Percentiles rank a stretch among this genome's conserved stretches.
Conservation (phyloP, 352 stramenopile genomes). For the Hyaloperonospora arabidopsidis region DNA sequence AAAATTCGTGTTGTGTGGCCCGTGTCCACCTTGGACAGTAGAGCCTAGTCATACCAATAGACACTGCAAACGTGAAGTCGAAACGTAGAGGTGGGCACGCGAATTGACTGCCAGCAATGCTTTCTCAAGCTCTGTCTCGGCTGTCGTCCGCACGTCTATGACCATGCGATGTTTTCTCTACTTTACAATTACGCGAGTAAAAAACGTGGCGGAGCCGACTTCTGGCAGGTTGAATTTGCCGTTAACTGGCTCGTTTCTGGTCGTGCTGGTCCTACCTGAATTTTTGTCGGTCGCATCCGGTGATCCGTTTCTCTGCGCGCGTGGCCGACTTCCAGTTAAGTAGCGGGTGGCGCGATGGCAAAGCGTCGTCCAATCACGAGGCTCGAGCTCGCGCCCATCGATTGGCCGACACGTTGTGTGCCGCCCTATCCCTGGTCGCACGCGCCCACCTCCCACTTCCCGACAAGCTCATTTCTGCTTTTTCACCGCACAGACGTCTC, state of each 20-base stretch:
- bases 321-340: conserved; percentile 12
- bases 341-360: conserved; percentile 7
- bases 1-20: too few relatives aligned
- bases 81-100: too few relatives aligned
- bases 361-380: conserved; percentile 3
- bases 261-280: conserved; percentile 7
- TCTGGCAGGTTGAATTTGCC: neutral
- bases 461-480: conserved; percentile 26
- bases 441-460: conserved; percentile 3
- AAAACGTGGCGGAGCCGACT: neutral
- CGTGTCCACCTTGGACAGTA: too few relatives aligned
- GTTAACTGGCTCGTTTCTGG: conserved; percentile 1
- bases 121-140: too few relatives aligned
- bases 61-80: too few relatives aligned
- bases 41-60: too few relatives aligned
- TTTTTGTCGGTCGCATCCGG: conserved; percentile 11
- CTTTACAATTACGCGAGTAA: too few relatives aligned
- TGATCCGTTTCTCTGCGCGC: conserved; percentile 7
- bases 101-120: too few relatives aligned
- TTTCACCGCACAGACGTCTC: conserved; percentile 6
- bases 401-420: conserved; percentile 16
- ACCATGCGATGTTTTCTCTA: too few relatives aligned
- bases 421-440: conserved; percentile 16
- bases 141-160: too few relatives aligned
- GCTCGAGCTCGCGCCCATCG: neutral